These are phyloP conservation scores for Rugosomyces carneus DNA, from an alignment of 1,284 basidiomycete genomes.

Conservation along the genomic window DNA sequence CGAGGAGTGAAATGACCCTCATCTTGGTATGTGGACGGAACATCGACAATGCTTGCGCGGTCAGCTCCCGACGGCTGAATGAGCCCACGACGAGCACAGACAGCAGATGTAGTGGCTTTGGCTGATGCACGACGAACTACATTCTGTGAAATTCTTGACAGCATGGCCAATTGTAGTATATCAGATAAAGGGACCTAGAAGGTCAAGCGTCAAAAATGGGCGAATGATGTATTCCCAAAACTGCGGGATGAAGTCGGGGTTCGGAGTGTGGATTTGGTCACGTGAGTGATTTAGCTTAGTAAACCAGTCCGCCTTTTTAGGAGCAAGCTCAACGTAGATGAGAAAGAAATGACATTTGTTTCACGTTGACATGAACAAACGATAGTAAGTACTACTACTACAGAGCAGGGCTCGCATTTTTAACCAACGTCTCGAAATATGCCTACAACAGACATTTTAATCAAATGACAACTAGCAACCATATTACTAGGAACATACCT, in stretches of 20 bases:
- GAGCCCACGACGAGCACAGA: conserved; percentile 37
- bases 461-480: no score
- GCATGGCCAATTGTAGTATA: conserved; percentile 33
- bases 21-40: conserved; percentile 66
- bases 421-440: conserved; percentile 53
- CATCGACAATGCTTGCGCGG: conserved; percentile 72
- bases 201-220: not conserved
- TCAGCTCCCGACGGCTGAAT: conserved; percentile 77
- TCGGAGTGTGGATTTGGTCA: not conserved
- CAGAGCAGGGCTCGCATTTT: conserved; percentile 47
- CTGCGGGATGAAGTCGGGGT: not conserved
- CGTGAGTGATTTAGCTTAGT: not conserved
- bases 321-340: not conserved
- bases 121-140: conserved; percentile 25
- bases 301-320: not conserved
- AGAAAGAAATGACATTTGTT: not conserved
- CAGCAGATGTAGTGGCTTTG: conserved; percentile 15
- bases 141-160: conserved; percentile 46
- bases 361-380: conserved; percentile 1
- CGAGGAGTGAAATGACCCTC: conserved; percentile 68
- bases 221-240: not conserved
- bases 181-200: conserved; percentile 13
- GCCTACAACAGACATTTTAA: no score
- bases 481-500: conserved; percentile 20
- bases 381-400: conserved; percentile 19